Evolutionary conservation across 805 yeast species (phyloP).

Genomic region (Pichia californica): DNA sequence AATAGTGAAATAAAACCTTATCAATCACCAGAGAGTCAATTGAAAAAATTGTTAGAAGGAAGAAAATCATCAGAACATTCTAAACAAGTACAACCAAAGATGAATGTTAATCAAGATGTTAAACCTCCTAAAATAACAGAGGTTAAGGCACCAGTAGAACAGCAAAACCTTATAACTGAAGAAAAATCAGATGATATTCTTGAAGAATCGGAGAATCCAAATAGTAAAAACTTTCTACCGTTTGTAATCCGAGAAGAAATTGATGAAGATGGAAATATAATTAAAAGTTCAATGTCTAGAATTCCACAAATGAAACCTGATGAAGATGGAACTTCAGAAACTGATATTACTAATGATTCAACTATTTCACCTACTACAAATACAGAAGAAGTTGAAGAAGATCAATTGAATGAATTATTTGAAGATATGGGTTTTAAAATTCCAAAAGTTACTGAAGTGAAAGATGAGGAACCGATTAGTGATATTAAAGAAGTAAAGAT

Average conservation of each 20-base stretch:
- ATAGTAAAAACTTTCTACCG: conserved; percentile 17
- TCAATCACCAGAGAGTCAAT: conserved; percentile 4
- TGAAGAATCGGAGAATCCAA: neutral
- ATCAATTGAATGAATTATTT: conserved; percentile 28
- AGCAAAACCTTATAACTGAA: no score
- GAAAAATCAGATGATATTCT: no score
- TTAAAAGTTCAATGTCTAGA: conserved; percentile 35
- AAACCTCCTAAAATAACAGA: no score
- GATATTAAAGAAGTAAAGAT: neutral
- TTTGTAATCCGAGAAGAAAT: conserved; percentile 75
- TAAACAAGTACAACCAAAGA: no score
- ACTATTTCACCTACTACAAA: neutral
- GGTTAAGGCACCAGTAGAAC: no score
- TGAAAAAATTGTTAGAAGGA: neutral
- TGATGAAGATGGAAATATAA: conserved; percentile 71
- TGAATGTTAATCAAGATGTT: no score
- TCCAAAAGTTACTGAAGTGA: neutral
- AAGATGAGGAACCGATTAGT: neutral
- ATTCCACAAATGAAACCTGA: conserved; percentile 19
- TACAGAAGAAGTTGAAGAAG: conserved; percentile 20
- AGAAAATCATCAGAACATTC: no score
- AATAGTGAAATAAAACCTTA: conserved; percentile 37
- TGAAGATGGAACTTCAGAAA: conserved; percentile 1
- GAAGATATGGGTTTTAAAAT: conserved; percentile 30
- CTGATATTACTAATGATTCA: neutral